Evolutionary conservation across 768 basidiomycete genomes (phyloP).

Genomic region (Fistulinella prunicolor): DNA sequence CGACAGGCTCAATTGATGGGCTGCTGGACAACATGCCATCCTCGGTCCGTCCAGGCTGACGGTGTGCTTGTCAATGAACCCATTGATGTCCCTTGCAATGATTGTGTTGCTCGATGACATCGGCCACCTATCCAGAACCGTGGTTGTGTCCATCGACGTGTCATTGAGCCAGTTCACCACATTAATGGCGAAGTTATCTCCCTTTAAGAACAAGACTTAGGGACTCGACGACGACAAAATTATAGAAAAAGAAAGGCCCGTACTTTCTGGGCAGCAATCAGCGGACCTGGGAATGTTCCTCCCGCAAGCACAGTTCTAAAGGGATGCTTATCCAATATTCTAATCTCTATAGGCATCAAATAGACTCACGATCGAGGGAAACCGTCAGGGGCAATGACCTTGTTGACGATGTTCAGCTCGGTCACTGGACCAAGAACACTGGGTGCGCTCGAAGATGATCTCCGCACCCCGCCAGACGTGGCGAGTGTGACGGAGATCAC

Average conservation of each 20-base stretch:
- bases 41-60: no score
- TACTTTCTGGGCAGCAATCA: constrained; percentile 40
- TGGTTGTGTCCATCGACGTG: constrained; percentile 45
- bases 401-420: constrained; percentile 37
- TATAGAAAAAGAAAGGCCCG: background rate
- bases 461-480: background rate
- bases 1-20: no score
- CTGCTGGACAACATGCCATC: no score
- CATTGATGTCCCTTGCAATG: no score
- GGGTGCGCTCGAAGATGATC: background rate
- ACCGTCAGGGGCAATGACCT: constrained; percentile 45
- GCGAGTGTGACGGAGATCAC: background rate
- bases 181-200: constrained; percentile 40
- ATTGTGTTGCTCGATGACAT: no score
- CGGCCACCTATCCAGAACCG: no score
- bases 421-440: constrained; percentile 17
- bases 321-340: background rate
- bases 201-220: constrained; percentile 21
- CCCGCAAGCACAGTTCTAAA: constrained; percentile 40
- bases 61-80: no score
- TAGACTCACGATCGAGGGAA: constrained; percentile 37
- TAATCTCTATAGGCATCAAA: background rate
- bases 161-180: constrained; percentile 47
- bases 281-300: constrained; percentile 44
- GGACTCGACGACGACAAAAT: background rate